These are phyloP conservation scores for Heimioporus sp. DNA, from an alignment of 768 basidiomycete species.

Conservation along the genomic window DNA sequence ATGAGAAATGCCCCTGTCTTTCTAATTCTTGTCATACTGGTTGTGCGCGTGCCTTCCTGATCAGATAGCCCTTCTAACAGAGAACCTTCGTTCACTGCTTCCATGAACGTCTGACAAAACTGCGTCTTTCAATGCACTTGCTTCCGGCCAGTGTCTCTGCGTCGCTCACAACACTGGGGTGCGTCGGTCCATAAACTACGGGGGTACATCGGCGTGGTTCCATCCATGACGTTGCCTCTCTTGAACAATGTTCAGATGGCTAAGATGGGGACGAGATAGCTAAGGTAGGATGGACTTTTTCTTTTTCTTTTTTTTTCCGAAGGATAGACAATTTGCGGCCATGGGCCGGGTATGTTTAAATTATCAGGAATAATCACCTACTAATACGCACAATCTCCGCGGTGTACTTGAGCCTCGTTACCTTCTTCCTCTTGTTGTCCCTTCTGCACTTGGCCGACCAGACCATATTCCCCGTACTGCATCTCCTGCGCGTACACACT, in stretches of 20 bases:
- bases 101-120: constrained; percentile 29
- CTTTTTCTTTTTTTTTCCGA: too few relatives aligned
- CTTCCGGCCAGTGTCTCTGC: constrained; percentile 81
- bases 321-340: constrained; percentile 81
- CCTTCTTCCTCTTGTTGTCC: constrained; percentile 62
- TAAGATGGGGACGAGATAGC: constrained; percentile 38
- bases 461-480: constrained; percentile 25
- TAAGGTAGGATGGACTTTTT: constrained; percentile 77
- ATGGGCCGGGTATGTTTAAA: constrained; percentile 72
- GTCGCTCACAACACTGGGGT: constrained; percentile 78
- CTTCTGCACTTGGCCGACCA: constrained; percentile 36
- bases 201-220: constrained; percentile 78
- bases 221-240: constrained; percentile 74
- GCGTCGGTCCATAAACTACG: constrained; percentile 76
- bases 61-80: constrained; percentile 59
- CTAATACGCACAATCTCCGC: constrained; percentile 2
- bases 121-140: constrained; percentile 51
- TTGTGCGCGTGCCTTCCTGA: constrained; percentile 64
- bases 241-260: constrained; percentile 50
- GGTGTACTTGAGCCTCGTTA: constrained; percentile 86
- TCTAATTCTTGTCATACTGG: constrained; percentile 37
- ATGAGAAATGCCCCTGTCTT: background rate
- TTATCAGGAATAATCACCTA: background rate
- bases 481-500: constrained; percentile 16
- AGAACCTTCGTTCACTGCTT: constrained; percentile 43